A percentile compares a stretch with the other conserved stretches of the same genome.
Evolutionary conservation across 108 stramenopile genomes (phyloP).

Genomic region (Nitzschia sp.): DNA sequence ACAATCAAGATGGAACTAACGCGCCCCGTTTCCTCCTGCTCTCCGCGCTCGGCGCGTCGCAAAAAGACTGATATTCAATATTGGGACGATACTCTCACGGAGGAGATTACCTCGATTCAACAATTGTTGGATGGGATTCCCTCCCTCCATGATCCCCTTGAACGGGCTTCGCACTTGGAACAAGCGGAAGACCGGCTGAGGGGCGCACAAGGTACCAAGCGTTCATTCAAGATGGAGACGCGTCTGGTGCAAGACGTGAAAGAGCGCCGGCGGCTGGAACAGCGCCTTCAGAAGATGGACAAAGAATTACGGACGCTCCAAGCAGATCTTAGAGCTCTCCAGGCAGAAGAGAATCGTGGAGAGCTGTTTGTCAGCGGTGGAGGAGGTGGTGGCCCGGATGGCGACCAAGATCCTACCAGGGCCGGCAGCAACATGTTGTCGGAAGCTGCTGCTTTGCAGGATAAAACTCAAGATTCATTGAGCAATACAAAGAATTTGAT

Average conservation of each 20-base stretch:
- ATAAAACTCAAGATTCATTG: slow-evolving; percentile 82
- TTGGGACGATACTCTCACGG: slow-evolving; percentile 82
- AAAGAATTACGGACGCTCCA: slow-evolving; percentile 56
- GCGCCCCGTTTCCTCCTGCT: too few relatives aligned
- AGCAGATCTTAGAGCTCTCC: slow-evolving; percentile 69
- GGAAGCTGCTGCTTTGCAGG: slow-evolving; percentile 68
- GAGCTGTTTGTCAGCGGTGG: slow-evolving; percentile 64
- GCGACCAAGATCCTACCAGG: slow-evolving; percentile 52
- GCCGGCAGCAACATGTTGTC: slow-evolving; percentile 74
- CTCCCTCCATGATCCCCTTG: slow-evolving; percentile 31
- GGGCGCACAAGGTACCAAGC: slow-evolving; percentile 67
- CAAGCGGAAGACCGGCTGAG: slow-evolving; percentile 68
- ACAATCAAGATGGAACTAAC: too few relatives aligned
- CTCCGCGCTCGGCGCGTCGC: too few relatives aligned
- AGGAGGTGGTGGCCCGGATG: slow-evolving; percentile 30
- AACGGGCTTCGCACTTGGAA: slow-evolving; percentile 57
- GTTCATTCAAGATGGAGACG: slow-evolving; percentile 85
- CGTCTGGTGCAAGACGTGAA: slow-evolving; percentile 66
- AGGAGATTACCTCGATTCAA: slow-evolving; percentile 67
- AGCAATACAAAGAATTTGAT: slow-evolving; percentile 72
- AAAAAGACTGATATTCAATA: slow-evolving; percentile 74
- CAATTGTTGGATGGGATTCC: slow-evolving; percentile 47
- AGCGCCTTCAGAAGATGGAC: slow-evolving; percentile 50
- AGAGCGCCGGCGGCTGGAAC: slow-evolving; percentile 51
- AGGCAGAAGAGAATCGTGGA: slow-evolving; percentile 57